A percentile compares a stretch with the other conserved stretches of the same genome.
These are phyloP conservation scores for Lepidium sativum DNA, from an alignment of 345 rosid genomes.

Conservation along the genomic window DNA sequence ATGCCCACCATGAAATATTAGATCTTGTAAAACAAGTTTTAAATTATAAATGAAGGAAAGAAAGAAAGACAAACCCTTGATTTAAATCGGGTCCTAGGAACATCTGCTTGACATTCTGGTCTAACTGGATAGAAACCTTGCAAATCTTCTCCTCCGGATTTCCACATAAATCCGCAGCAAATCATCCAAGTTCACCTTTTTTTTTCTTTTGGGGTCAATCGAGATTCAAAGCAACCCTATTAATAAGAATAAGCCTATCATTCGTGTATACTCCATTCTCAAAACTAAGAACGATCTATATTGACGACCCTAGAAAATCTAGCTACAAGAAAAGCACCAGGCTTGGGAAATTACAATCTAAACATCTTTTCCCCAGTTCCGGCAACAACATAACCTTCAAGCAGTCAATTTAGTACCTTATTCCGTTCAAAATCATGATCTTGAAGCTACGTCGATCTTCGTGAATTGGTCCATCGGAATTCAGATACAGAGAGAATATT, in stretches of 20 bases:
- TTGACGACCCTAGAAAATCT: neutral
- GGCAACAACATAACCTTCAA: neutral
- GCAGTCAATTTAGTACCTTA: neutral
- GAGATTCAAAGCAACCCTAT: constrained; percentile 1
- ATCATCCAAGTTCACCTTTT: constrained; percentile 16
- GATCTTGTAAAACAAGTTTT: neutral
- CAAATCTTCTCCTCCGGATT: constrained; percentile 50
- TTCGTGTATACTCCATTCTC: neutral
- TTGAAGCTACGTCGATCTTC: neutral
- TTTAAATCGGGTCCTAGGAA: constrained; percentile 67
- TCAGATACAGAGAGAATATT: neutral
- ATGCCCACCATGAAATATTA: neutral
- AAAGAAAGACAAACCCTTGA: constrained; percentile 37
- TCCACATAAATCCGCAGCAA: constrained; percentile 35
- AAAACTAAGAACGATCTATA: neutral
- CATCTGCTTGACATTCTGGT: constrained; percentile 55
- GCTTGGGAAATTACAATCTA: neutral
- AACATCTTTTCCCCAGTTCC: neutral
- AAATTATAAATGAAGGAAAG: neutral
- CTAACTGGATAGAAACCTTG: constrained; percentile 65
- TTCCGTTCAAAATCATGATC: neutral
- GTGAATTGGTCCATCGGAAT: neutral
- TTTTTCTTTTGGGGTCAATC: neutral
- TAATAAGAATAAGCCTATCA: neutral
- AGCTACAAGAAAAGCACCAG: neutral